These are phyloP conservation scores for Dryas drummondii DNA, from an alignment of 306 rosid genomes.

Conservation along the genomic window DNA sequence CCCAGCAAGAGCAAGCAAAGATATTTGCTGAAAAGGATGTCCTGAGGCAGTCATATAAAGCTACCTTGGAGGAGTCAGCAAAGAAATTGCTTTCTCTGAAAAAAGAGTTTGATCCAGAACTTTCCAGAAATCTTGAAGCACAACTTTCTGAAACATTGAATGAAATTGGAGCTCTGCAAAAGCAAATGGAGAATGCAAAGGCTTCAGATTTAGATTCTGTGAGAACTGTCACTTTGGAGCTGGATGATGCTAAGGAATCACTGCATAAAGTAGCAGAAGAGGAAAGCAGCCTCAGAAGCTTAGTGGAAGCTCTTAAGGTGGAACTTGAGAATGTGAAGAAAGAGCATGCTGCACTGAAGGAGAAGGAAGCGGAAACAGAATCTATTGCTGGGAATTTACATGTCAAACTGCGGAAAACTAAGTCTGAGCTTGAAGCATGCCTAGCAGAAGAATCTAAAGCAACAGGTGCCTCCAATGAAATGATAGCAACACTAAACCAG, in stretches of 20 bases:
- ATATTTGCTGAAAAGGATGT: conserved; percentile 70
- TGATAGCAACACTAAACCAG: conserved; percentile 74
- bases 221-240: conserved; percentile 71
- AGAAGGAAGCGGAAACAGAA: conserved; percentile 86
- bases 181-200: conserved; percentile 73
- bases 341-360: conserved; percentile 80
- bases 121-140: conserved; percentile 58
- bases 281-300: conserved; percentile 72
- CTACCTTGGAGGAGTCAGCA: conserved; percentile 58
- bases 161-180: conserved; percentile 65
- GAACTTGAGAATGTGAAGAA: conserved; percentile 84
- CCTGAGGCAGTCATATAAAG: conserved; percentile 67
- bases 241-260: conserved; percentile 85
- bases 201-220: conserved; percentile 68
- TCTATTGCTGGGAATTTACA: conserved; percentile 79
- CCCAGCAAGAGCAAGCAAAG: conserved; percentile 67
- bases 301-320: conserved; percentile 70
- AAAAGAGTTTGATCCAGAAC: conserved; percentile 62
- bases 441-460: conserved; percentile 70
- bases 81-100: conserved; percentile 55
- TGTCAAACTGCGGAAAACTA: conserved; percentile 67
- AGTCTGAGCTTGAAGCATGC: conserved; percentile 80
- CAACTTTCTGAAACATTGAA: conserved; percentile 55
- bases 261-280: conserved; percentile 86
- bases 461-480: conserved; percentile 73